phyloP scores from a whole-genome alignment of 345 rosid species.

The Salix viminalis region DNA sequence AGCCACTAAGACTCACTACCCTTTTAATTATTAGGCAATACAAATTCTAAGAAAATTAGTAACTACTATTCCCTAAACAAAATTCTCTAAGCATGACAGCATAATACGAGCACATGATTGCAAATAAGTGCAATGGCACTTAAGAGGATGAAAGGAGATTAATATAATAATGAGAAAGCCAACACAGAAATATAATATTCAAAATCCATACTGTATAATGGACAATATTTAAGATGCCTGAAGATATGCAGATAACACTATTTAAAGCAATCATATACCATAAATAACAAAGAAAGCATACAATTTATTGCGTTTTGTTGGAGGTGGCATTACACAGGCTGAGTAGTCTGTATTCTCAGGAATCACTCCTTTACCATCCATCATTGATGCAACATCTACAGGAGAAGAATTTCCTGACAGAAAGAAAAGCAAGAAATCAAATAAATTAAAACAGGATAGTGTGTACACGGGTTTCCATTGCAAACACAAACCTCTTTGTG shows the following conservation, averaged over 20 bases:
- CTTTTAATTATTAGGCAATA: not conserved
- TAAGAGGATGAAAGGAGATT: not conserved
- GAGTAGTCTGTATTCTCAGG: constrained; percentile 29
- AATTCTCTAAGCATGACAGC: not conserved
- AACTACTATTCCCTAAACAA: not conserved
- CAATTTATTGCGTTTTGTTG: constrained; percentile 51
- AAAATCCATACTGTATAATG: not conserved
- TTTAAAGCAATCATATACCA: constrained; percentile 8
- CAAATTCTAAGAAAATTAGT: not conserved
- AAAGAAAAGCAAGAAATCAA: constrained; percentile 16
- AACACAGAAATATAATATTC: not conserved
- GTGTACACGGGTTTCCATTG: not conserved
- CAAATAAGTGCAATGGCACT: not conserved
- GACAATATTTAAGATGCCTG: not conserved
- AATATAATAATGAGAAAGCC: not conserved
- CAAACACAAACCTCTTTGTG: not conserved
- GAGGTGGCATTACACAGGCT: constrained; percentile 35
- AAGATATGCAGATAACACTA: constrained; percentile 1
- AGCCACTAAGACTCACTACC: not conserved
- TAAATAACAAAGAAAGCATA: constrained; percentile 32
- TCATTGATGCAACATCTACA: constrained; percentile 19
- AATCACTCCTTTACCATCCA: constrained; percentile 34
- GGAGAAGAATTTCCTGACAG: constrained; percentile 30
- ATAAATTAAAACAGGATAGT: not conserved
- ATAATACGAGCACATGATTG: not conserved